Evolutionary conservation across 2,329 filamentous ascomycete genomes (phyloP), one percentile per base, ranked within the genome.

Genomic region (Westerdykella sp.): DNA sequence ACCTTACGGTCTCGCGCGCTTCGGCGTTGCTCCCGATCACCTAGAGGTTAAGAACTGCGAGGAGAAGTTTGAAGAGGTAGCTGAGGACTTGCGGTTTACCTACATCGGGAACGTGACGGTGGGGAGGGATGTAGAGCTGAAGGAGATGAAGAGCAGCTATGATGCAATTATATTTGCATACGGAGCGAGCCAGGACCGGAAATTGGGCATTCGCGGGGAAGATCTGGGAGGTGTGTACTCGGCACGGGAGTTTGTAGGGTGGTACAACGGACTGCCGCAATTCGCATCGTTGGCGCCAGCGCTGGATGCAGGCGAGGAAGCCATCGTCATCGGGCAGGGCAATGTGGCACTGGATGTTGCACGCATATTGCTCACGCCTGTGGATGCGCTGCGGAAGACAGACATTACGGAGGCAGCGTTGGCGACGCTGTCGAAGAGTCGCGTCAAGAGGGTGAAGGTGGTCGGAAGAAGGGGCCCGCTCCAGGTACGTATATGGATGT

Each of bases 41-140:
- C 91, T 93, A 0, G 91, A 98, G 71, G 93, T 98, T 54, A 98
- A 98, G 88, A 97, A 96, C 63, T 97, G 91, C 64, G 84, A 95
- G 72, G 87, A 93, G 12, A 95, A 88, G 57, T 96, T 98, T 57
- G 81, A 85, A 50, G 85, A 95, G 62, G 85, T 97, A 32, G 93
- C 91, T 1, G 74, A 78, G 25, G 90, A 85, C 2, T 79, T 85
- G 1, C 79, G 83, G 41, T 97, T 97, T 69, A 87, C 83, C 41
- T 98, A 96, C 62, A 75, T 96, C 37, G 93, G 93, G 43, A 98
- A 98, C 60, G 78, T 94, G 36, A 79, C 85, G 5, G 76, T 98
- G 40, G 91, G 90, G 9, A 73, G 75, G 34, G 68, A 73, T 45
- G 71, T 97, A 3, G 81, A 85, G 4, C 72, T 98, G 12, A 64